phyloP scores from a whole-genome alignment of 352 stramenopile genomes.

The Pseudoperonospora humuli region DNA sequence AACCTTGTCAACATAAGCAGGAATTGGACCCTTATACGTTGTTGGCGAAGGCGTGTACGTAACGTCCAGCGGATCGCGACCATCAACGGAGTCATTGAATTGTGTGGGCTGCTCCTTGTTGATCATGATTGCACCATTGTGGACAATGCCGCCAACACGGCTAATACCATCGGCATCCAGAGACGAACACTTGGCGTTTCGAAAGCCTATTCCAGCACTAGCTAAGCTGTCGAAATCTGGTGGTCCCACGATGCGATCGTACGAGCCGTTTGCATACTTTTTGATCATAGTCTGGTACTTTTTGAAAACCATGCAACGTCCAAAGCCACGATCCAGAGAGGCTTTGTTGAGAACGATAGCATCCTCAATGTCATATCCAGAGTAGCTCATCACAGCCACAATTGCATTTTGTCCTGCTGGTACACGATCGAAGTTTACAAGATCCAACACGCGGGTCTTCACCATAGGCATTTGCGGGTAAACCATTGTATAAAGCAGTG shows the following conservation, averaged over 20 bases:
- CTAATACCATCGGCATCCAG: slow-evolving; percentile 96
- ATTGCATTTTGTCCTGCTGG: slow-evolving; percentile 98
- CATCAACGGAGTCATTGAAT: slow-evolving; percentile 84
- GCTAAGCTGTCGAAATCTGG: slow-evolving; percentile 84
- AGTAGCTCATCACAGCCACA: slow-evolving; percentile 99
- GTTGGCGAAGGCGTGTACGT: slow-evolving; percentile 84
- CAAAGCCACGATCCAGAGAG: slow-evolving; percentile 95
- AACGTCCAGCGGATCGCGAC: slow-evolving; percentile 63
- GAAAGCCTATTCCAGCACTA: slow-evolving; percentile 53
- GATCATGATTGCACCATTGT: slow-evolving; percentile 95
- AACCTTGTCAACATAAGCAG: slow-evolving; percentile 98
- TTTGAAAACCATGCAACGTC: slow-evolving; percentile 97
- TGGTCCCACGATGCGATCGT: slow-evolving; percentile 90
- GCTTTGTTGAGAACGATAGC: slow-evolving; percentile 99
- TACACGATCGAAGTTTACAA: slow-evolving; percentile 98
- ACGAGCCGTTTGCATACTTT: slow-evolving; percentile 95
- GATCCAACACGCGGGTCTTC: slow-evolving; percentile 97
- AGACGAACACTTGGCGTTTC: slow-evolving; percentile 88
- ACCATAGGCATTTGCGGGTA: slow-evolving; percentile 99
- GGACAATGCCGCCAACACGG: slow-evolving; percentile 77
- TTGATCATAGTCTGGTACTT: slow-evolving; percentile 97
- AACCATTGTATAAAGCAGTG: slow-evolving; percentile 97
- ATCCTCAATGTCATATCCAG: slow-evolving; percentile 99
- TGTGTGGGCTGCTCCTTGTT: slow-evolving; percentile 97
- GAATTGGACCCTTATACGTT: slow-evolving; percentile 93